Evolutionary conservation across 1,284 basidiomycete species (phyloP).

Genomic region (Farysia itapuensis): DNA sequence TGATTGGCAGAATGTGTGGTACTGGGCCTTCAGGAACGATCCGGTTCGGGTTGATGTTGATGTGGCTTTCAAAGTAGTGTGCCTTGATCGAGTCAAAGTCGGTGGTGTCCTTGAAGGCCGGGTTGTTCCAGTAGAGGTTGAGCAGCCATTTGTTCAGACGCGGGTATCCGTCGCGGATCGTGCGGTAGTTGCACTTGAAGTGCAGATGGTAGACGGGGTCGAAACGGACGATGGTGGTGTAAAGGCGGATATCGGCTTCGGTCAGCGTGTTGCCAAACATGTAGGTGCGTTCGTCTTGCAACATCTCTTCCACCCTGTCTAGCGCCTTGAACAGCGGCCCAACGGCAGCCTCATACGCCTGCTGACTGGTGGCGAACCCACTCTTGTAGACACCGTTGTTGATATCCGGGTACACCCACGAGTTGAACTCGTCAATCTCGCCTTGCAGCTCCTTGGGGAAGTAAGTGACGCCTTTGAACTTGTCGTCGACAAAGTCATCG

Average conservation of each 20-base stretch:
- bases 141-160: constrained; percentile 67
- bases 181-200: constrained; percentile 82
- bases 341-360: constrained; percentile 80
- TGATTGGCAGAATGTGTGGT: constrained; percentile 49
- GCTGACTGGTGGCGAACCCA: constrained; percentile 81
- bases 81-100: constrained; percentile 70
- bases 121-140: constrained; percentile 85
- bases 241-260: constrained; percentile 84
- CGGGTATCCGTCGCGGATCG: constrained; percentile 51
- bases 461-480: constrained; percentile 41
- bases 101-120: constrained; percentile 82
- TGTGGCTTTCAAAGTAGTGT: constrained; percentile 58
- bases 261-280: constrained; percentile 79
- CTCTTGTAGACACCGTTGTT: constrained; percentile 73
- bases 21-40: constrained; percentile 52
- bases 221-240: constrained; percentile 78
- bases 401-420: constrained; percentile 68
- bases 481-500: constrained; percentile 50
- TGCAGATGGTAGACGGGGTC: constrained; percentile 85
- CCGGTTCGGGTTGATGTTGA: constrained; percentile 51
- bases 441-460: constrained; percentile 72
- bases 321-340: constrained; percentile 70
- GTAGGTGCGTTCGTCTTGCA: constrained; percentile 75
- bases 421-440: constrained; percentile 84
- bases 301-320: constrained; percentile 76